Evolutionary conservation across 129 eudicot species (phyloP).

Genomic region (Saposhnikovia divaricata): DNA sequence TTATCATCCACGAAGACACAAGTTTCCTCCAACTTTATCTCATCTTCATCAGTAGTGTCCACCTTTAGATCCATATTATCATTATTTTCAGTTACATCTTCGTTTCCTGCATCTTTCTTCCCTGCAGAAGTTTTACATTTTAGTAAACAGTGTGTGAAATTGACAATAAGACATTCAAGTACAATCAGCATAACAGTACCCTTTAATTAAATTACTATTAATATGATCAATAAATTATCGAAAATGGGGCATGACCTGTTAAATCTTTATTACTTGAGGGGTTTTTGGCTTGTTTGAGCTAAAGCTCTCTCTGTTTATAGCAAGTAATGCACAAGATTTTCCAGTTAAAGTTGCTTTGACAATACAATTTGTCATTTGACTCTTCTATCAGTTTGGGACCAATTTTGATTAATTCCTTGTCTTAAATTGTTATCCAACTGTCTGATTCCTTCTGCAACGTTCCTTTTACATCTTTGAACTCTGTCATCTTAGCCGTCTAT

Average conservation of each 20-base stretch:
- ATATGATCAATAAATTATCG: background rate
- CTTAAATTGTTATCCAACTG: background rate
- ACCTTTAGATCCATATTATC: constrained; percentile 13
- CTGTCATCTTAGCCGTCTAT: background rate
- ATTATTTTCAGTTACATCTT: constrained; percentile 22
- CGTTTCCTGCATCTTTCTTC: constrained; percentile 8
- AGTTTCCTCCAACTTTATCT: constrained; percentile 38
- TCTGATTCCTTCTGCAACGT: background rate
- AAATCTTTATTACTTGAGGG: background rate
- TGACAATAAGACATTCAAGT: background rate
- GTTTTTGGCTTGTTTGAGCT: background rate
- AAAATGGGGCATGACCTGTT: background rate
- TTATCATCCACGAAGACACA: constrained; percentile 60
- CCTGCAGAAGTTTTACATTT: constrained; percentile 12
- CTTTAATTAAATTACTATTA: background rate
- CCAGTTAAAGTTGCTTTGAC: background rate
- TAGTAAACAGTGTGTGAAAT: background rate
- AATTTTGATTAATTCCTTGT: background rate
- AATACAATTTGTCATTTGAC: background rate
- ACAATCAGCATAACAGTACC: background rate
- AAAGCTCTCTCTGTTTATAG: background rate
- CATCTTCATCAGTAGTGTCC: constrained; percentile 18
- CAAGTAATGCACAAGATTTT: background rate
- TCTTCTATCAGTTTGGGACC: background rate
- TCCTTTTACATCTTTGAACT: background rate